Evolutionary conservation across 768 basidiomycete species (phyloP).

Genomic region (Sporobolomyces phaffii): DNA sequence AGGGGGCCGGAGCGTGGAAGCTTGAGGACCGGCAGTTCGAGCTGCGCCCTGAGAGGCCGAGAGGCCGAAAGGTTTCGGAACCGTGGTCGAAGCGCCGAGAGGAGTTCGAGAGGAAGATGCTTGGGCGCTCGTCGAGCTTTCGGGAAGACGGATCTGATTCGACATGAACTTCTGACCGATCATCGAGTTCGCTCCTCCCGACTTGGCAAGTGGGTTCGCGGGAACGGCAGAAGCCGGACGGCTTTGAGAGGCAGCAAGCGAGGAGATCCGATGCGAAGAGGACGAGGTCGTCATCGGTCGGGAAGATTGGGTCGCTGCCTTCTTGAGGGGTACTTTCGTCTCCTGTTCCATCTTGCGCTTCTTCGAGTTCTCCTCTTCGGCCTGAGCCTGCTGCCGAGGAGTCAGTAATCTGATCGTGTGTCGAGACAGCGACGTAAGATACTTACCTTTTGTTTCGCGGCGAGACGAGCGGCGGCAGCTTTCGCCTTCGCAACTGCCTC

Average conservation of each 20-base stretch:
- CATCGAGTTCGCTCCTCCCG: conserved; percentile 60
- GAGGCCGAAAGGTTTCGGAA: conserved; percentile 19
- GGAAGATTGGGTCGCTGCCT: conserved; percentile 54
- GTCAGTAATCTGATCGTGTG: background rate
- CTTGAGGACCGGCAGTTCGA: conserved; percentile 3
- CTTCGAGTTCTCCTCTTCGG: conserved; percentile 64
- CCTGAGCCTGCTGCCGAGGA: background rate
- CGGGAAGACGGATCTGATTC: conserved; percentile 20
- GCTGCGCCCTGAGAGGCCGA: background rate
- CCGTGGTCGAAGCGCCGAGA: conserved; percentile 48
- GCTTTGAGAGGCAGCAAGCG: conserved; percentile 19
- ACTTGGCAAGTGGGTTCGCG: conserved; percentile 35
- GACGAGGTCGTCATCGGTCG: conserved; percentile 12
- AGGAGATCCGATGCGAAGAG: conserved; percentile 10
- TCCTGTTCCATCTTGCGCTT: conserved; percentile 62
- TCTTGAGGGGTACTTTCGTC: conserved; percentile 57
- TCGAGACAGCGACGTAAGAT: background rate
- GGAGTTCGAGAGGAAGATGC: conserved; percentile 52
- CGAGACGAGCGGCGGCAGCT: background rate
- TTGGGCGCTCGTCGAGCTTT: background rate
- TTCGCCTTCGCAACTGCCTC: conserved; percentile 30
- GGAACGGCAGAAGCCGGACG: conserved; percentile 44
- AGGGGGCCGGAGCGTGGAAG: background rate
- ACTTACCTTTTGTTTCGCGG: conserved; percentile 30
- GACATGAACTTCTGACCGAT: conserved; percentile 45